phyloP scores from a whole-genome alignment of 192 early-diverging fungal species.

The Coemansia sp. region DNA sequence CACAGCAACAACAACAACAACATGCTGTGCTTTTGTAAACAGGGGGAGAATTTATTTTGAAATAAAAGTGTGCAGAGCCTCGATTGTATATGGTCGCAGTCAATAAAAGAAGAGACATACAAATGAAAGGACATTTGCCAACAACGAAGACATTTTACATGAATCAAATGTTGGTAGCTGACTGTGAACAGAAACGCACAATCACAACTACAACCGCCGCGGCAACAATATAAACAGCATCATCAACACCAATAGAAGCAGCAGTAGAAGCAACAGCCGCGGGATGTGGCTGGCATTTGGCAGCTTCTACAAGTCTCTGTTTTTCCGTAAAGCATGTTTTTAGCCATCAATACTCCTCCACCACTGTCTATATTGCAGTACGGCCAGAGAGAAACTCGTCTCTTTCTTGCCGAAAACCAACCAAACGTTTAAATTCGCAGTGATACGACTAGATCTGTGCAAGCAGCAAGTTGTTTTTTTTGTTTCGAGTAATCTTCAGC shows the following conservation, averaged over 20 bases:
- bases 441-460: background rate
- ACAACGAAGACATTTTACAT: background rate
- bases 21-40: background rate
- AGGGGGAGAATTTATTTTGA: background rate
- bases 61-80: background rate
- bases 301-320: background rate
- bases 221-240: background rate
- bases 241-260: background rate
- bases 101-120: background rate
- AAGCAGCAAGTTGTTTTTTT: background rate
- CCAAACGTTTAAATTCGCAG: background rate
- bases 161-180: background rate
- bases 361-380: background rate
- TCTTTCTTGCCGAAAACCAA: background rate
- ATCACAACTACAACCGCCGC: background rate
- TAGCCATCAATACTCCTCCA: background rate
- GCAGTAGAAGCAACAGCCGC: background rate
- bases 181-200: slow-evolving; percentile 4
- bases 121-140: background rate
- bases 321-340: background rate
- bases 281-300: background rate
- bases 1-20: background rate
- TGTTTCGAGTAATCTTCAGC: background rate
- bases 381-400: background rate
- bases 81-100: background rate